Percentiles rank a stretch among this genome's conserved stretches.
Conservation (phyloP, 768 basidiomycete species). For the Rhizopogon roseolus region DNA sequence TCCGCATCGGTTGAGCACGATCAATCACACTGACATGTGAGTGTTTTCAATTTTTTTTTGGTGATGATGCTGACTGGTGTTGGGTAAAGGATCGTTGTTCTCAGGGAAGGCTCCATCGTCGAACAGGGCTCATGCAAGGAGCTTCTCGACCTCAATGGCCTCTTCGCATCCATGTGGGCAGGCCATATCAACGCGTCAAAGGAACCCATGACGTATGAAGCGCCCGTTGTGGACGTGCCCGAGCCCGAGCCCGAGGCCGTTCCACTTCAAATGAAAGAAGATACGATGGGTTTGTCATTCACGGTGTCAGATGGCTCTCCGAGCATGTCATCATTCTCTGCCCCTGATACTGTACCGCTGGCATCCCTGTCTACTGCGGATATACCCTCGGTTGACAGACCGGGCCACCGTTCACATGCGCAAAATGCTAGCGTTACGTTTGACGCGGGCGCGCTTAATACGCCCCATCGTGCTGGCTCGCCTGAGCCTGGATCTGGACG, state of each 20-base stretch:
- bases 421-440: constrained; percentile 58
- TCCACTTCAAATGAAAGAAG: background rate
- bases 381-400: constrained; percentile 20
- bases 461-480: constrained; percentile 33
- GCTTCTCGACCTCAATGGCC: constrained; percentile 62
- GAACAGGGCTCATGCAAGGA: constrained; percentile 81
- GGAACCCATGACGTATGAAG: background rate
- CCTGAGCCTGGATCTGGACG: constrained; percentile 31
- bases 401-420: constrained; percentile 15
- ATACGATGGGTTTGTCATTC: constrained; percentile 23
- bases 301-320: constrained; percentile 25
- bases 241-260: too few relatives aligned
- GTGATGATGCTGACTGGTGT: background rate
- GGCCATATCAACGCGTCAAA: constrained; percentile 58
- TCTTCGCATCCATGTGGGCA: constrained; percentile 87
- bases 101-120: constrained; percentile 83
- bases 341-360: constrained; percentile 25
- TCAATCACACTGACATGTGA: constrained; percentile 56
- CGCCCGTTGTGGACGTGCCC: background rate
- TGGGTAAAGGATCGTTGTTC: constrained; percentile 72
- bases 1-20: constrained; percentile 28
- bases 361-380: constrained; percentile 37
- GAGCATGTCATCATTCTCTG: background rate
- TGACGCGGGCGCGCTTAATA: constrained; percentile 36
- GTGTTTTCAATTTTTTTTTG: constrained; percentile 17